Evolutionary conservation across 2,329 filamentous ascomycete genomes (phyloP).

Genomic region (Colletotrichum sp.): DNA sequence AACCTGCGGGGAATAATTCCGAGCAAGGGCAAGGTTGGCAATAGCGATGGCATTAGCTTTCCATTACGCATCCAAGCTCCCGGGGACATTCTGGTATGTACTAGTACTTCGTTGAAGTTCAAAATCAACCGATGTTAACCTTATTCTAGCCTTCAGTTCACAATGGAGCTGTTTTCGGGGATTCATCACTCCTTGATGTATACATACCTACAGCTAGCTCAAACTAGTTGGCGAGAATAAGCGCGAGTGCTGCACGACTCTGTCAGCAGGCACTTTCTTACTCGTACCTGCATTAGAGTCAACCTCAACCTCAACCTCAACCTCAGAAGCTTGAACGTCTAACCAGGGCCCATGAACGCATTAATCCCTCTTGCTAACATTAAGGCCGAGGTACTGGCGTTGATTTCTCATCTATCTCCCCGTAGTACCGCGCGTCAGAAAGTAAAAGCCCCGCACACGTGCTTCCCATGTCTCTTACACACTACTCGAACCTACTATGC

Average conservation of each 20-base stretch:
- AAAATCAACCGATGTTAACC: background rate
- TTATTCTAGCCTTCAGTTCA: background rate
- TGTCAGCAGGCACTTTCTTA: background rate
- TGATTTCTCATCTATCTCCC: background rate
- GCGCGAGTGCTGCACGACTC: background rate
- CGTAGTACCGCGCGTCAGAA: background rate
- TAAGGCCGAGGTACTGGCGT: background rate
- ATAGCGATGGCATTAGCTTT: background rate
- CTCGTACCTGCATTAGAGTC: background rate
- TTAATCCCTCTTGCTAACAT: background rate
- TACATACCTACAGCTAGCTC: background rate
- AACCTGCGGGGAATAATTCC: background rate
- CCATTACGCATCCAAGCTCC: background rate
- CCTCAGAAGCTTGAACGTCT: background rate
- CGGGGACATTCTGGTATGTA: background rate
- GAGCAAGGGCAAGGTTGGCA: background rate
- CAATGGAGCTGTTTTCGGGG: background rate
- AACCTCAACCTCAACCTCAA: background rate
- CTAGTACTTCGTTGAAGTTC: background rate
- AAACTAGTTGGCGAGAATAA: background rate
- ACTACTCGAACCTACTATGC: background rate
- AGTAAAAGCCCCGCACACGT: background rate
- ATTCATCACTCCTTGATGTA: background rate
- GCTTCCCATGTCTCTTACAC: background rate
- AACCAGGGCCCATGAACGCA: background rate